Evolutionary conservation across 2,329 filamentous ascomycete species (phyloP).

Genomic region (Myriosclerotinia duriaeana): DNA sequence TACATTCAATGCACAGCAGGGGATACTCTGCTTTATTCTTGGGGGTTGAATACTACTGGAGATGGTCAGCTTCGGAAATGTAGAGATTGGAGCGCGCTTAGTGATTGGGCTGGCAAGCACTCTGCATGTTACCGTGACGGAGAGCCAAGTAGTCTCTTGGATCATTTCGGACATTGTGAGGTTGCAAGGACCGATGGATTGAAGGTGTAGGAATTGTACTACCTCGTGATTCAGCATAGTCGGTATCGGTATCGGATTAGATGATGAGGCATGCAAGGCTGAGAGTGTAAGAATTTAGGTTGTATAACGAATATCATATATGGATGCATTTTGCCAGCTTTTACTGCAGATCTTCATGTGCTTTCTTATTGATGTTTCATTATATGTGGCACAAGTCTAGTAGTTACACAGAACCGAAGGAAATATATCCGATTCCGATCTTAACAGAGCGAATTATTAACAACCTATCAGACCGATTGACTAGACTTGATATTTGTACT

Average conservation of each 20-base stretch:
- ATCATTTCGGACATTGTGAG: constrained; percentile 2
- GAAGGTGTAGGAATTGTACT: not conserved
- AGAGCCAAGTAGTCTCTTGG: not conserved
- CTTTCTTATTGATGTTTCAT: not conserved
- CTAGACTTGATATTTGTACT: not conserved
- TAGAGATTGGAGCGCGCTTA: constrained; percentile 2
- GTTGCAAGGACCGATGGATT: constrained; percentile 1
- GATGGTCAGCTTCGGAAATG: constrained; percentile 3
- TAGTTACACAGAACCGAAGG: not conserved
- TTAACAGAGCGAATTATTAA: no score
- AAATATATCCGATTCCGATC: no score
- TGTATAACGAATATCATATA: not conserved
- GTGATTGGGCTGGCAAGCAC: not conserved
- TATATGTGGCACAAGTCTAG: not conserved
- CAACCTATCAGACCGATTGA: not conserved
- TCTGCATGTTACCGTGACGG: constrained; percentile 3
- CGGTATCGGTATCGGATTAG: not conserved
- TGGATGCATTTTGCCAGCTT: not conserved
- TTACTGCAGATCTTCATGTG: not conserved
- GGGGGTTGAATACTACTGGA: not conserved
- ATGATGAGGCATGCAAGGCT: not conserved
- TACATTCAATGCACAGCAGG: constrained; percentile 3
- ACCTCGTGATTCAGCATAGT: not conserved
- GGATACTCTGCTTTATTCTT: not conserved
- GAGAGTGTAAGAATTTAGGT: not conserved